Evolutionary conservation across 768 basidiomycete species (phyloP).

Genomic region (Mrakia hoshinonis): DNA sequence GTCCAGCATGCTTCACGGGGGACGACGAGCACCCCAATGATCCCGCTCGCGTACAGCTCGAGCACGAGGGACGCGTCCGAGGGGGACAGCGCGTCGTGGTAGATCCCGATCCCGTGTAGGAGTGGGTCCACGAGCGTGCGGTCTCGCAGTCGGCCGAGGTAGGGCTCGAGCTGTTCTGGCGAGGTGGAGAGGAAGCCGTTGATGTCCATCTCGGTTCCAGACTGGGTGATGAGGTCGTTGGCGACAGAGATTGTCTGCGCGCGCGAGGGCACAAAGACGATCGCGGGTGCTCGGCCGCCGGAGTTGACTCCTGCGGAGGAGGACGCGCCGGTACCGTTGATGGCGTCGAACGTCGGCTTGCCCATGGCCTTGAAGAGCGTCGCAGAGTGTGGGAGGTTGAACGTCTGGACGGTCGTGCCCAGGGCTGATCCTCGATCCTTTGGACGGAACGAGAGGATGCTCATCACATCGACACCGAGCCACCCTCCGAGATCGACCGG

Average conservation of each 20-base stretch:
- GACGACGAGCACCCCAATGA: conserved; percentile 69
- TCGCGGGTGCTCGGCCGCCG: conserved; percentile 46
- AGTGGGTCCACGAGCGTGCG: conserved; percentile 58
- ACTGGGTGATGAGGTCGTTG: conserved; percentile 76
- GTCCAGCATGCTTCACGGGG: conserved; percentile 81
- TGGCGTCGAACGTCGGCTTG: conserved; percentile 74
- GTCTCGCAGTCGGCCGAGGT: conserved; percentile 56
- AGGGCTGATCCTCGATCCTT: conserved; percentile 74
- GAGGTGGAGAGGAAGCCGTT: conserved; percentile 57
- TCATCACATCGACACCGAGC: conserved; percentile 60
- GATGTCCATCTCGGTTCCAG: conserved; percentile 61
- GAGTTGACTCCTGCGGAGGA: too few relatives aligned
- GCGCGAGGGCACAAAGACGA: conserved; percentile 84
- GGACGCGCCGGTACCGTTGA: conserved; percentile 43
- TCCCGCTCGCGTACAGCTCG: conserved; percentile 69
- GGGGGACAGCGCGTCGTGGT: conserved; percentile 61
- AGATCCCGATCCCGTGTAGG: conserved; percentile 78
- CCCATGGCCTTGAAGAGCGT: conserved; percentile 85
- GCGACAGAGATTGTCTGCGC: conserved; percentile 65
- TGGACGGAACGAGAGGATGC: conserved; percentile 68
- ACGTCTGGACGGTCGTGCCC: conserved; percentile 58
- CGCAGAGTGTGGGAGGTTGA: conserved; percentile 76
- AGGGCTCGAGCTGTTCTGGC: conserved; percentile 52
- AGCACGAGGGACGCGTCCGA: conserved; percentile 64
- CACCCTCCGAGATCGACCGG: conserved; percentile 70